These are phyloP conservation scores for Entamoeba histolytica DNA, from an alignment of 208 protist species.

Conservation along the genomic window DNA sequence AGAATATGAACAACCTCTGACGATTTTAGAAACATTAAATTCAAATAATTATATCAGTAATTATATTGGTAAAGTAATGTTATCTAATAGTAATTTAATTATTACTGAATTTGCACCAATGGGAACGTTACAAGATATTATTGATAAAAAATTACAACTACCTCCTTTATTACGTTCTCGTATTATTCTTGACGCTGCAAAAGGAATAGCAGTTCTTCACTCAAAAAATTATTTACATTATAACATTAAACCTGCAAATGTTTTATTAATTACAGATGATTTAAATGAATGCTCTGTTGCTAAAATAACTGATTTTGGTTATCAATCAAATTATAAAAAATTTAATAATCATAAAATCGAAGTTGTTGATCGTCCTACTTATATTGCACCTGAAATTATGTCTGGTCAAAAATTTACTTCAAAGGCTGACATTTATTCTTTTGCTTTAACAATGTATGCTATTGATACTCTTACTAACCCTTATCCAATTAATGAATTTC, in stretches of 20 bases:
- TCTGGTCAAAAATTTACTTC: neutral
- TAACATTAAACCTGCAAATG: neutral
- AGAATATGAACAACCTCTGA: neutral
- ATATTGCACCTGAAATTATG: neutral
- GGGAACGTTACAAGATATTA: neutral
- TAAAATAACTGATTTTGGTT: neutral
- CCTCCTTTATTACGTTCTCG: accelerated
- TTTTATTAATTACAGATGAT: neutral
- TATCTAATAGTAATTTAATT: neutral
- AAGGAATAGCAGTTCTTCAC: neutral
- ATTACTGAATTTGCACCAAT: neutral
- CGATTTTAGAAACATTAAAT: neutral
- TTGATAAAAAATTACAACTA: neutral
- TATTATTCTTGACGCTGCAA: neutral
- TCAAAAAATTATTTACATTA: neutral
- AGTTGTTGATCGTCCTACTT: neutral
- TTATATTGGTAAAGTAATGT: neutral
- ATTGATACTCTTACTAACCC: neutral
- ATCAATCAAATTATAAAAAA: neutral
- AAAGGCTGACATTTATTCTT: neutral
- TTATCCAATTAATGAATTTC: neutral
- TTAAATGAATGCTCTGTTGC: neutral
- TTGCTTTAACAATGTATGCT: neutral
- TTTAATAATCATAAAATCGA: neutral
- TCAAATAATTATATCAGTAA: neutral